Evolutionary conservation across 345 rosid species (phyloP).

Genomic region (Eucalyptus victrix): DNA sequence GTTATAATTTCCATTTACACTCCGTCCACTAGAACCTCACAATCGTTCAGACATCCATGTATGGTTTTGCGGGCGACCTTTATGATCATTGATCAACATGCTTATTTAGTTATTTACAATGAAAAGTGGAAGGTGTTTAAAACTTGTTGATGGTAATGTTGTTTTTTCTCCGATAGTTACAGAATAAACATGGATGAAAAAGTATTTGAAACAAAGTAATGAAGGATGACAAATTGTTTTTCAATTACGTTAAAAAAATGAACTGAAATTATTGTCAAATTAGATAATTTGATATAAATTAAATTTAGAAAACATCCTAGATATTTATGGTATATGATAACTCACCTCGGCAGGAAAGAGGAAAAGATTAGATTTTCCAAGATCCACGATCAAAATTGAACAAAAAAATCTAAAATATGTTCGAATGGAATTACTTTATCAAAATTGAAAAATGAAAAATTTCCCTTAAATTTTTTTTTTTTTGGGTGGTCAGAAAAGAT

Average conservation of each 20-base stretch:
- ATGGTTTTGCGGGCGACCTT: not conserved
- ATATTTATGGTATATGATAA: not conserved
- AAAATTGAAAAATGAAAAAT: not conserved
- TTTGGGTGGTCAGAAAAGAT: too few relatives aligned
- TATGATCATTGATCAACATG: too few relatives aligned
- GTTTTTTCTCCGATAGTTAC: too few relatives aligned
- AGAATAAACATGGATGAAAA: too few relatives aligned
- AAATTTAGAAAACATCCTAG: not conserved
- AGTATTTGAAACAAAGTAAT: too few relatives aligned
- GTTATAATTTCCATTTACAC: not conserved
- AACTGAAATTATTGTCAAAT: not conserved
- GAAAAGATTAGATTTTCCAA: not conserved
- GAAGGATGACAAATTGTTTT: accelerated
- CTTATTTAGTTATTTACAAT: not conserved
- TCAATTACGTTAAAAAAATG: not conserved
- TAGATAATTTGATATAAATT: not conserved
- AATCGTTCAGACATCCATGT: not conserved
- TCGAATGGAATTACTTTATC: not conserved
- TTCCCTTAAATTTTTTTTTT: not conserved
- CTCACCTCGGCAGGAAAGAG: accelerated
- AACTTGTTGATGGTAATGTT: too few relatives aligned
- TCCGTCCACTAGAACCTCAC: not conserved
- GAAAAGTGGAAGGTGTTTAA: too few relatives aligned
- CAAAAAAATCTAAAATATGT: accelerated
- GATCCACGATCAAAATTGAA: not conserved